phyloP scores from a whole-genome alignment of 768 basidiomycete genomes.

The Tricholoma sp. region DNA sequence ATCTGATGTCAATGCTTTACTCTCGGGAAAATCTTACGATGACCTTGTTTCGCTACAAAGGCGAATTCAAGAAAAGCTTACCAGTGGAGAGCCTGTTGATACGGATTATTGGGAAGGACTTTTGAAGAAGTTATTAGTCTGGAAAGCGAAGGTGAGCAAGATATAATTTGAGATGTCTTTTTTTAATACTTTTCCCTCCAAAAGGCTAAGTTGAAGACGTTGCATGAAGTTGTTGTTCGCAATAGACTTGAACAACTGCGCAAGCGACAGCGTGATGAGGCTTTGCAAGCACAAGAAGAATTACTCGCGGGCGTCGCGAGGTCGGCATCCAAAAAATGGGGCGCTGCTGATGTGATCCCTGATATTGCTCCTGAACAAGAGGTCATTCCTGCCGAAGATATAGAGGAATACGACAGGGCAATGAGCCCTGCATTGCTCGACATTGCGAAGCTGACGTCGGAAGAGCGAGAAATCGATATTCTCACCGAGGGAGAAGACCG shows the following conservation, averaged over 20 bases:
- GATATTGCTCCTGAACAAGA: constrained; percentile 28
- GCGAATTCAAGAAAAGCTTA: constrained; percentile 82
- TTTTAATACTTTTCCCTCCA: constrained; percentile 1
- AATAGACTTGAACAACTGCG: constrained; percentile 96
- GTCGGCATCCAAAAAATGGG: constrained; percentile 38
- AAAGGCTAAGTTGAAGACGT: constrained; percentile 83
- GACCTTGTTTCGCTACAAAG: constrained; percentile 80
- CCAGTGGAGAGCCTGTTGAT: constrained; percentile 91
- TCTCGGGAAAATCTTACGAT: constrained; percentile 83
- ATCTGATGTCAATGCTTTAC: constrained; percentile 71
- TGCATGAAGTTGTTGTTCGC: constrained; percentile 95
- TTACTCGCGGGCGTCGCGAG: constrained; percentile 73
- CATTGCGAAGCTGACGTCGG: constrained; percentile 60
- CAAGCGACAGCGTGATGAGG: constrained; percentile 94
- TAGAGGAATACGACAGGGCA: constrained; percentile 74
- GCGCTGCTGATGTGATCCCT: constrained; percentile 31
- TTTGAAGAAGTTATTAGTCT: constrained; percentile 87
- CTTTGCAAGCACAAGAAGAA: constrained; percentile 90
- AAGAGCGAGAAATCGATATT: constrained; percentile 81
- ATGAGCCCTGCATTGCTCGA: constrained; percentile 85
- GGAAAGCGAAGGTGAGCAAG: constrained; percentile 83
- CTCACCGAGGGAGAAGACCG: constrained; percentile 64
- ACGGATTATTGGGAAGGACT: constrained; percentile 97
- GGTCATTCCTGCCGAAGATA: constrained; percentile 46
- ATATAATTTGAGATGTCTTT: constrained; percentile 10